Evolutionary conservation across 2,329 filamentous ascomycete species (phyloP), one percentile per base, ranked within the genome.

Genomic region (Fusarium acutatum): DNA sequence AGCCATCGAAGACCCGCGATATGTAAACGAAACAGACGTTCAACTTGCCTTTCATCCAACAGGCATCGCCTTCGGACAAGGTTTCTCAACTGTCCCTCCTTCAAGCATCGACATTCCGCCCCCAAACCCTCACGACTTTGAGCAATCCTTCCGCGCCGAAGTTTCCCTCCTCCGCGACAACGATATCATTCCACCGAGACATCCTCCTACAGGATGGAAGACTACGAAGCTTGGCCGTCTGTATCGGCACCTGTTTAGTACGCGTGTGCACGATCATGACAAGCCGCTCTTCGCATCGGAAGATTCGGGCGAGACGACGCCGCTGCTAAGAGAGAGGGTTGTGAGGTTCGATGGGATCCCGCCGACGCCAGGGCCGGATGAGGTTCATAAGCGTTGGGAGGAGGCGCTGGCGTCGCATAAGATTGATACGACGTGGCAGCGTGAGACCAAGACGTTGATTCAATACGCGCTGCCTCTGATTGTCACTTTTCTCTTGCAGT

Each of bases 351-450:
- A 77, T 10, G 53, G 56, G 3, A 56, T 56, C n/a, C 67, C 61
- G 2, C 54, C 75, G 1, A 76, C 69, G 0, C 73, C 69, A 2
- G 49, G 61, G 8, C 59, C 73, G 0, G 72, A 76, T 3, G 69
- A 76, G 4, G 67, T 77, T 15, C 75, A 75, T 15, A 73, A 75
- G 13, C 67, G 43, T 3, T 96, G 94, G 94, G 91, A 95, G 69
- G 92, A 94, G 64, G 95, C 94, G 0, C 92, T 97, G 18, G 88
- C 90, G 2, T 89, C 92, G 0, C 94, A 94, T 7, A 88, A 90
- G 78, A 95, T 97, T 71, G 90, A 92, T 63, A 97, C 95, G 12
- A 96, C 94, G 4, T 97, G 95, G 94, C 91, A 92, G 80, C 90
- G 94, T 67, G 95, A 98, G 84, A 87, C 92, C 28, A 94, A 94